Base-by-base conservation (phyloP, 371 early-diverging fungal genomes). In the Mycotypha africana region DNA sequence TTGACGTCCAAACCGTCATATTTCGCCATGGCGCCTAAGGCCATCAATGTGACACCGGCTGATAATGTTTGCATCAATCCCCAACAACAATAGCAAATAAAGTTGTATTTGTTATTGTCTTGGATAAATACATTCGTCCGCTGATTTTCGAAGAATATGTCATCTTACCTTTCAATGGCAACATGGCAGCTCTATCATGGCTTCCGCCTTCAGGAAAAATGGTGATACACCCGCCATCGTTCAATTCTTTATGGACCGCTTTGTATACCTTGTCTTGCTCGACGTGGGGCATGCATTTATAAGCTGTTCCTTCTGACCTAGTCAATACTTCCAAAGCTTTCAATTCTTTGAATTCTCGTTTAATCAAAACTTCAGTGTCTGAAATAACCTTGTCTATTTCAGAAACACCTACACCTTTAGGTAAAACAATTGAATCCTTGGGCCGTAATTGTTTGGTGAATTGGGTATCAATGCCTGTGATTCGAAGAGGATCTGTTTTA, bases 171-270 rank as follows among this genome's bases (percentile, higher is more conserved):
- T 96, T 96, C 42, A 96, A 65, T 16, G 97, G 97, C 44, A 97
- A 65, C 78, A 97, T 81, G 49, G 93, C 88, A 8, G 90, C 78
- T 42, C 95, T 89, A 62, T 97, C 97, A 65, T 97, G 97, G 51
- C 86, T 86, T 7, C 97, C 96, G 35, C 97, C 96, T 55, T 95
- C 97, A 2, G 97, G 97, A 64, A 97, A 97, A 46, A 97, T 95
- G 6, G 95, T 95, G 12, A 97, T 82, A 49, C 91, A 89, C 21
- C 79, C 79, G 24, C 89, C 88, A 24, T 67, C 58, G 47, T 82
- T 72, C 22, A 97, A 64, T 11, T 86, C 80, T 10, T 83, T 75
- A 52, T 84, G 82, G 5, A 97, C 97, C 9, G 75, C 65, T 23
- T 70, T 62, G 63, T 91, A 96, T 56, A 96, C 89, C 3, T 75